Percentiles rank a stretch among this genome's conserved stretches.
Conservation (phyloP, 139 green algal species). For the Coccomyxa sp. region DNA sequence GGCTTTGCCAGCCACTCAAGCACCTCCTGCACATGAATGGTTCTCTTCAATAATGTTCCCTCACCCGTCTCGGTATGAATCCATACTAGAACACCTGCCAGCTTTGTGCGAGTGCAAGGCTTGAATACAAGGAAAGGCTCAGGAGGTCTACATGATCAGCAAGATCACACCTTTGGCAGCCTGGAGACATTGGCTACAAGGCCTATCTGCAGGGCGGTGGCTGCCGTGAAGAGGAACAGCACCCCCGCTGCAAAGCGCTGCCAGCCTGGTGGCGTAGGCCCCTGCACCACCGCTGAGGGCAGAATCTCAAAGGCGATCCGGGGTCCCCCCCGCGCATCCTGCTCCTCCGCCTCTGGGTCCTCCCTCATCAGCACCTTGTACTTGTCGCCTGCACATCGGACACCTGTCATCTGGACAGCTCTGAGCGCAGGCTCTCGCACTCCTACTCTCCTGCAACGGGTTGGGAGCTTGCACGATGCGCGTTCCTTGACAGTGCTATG, state of each 20-base stretch:
- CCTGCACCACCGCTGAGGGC: constrained; percentile 45
- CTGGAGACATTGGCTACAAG: constrained; percentile 73
- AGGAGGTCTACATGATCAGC: too few species aligned
- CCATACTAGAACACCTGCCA: not conserved
- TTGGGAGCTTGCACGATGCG: too few species aligned
- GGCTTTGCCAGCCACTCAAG: constrained; percentile 70
- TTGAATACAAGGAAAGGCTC: not conserved
- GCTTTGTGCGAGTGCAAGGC: not conserved
- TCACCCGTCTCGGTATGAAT: not conserved
- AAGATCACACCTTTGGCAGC: constrained; percentile 64
- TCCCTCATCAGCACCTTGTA: constrained; percentile 80
- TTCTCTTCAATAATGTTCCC: too few species aligned
- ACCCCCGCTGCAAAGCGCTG: constrained; percentile 53
- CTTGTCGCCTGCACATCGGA: constrained; percentile 51
- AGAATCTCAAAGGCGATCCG: constrained; percentile 57
- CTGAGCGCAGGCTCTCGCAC: not conserved
- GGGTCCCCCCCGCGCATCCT: constrained; percentile 17
- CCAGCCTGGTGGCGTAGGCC: constrained; percentile 51
- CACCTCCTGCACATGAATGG: constrained; percentile 70
- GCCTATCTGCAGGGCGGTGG: constrained; percentile 63
- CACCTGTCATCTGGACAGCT: too few species aligned
- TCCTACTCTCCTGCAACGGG: too few species aligned
- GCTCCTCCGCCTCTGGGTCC: constrained; percentile 57
- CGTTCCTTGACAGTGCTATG: too few species aligned
- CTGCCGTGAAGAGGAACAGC: constrained; percentile 68